Evolutionary conservation across 352 stramenopile genomes (phyloP), one percentile per base, ranked within the genome.

Genomic region (Pythium utonaiense): DNA sequence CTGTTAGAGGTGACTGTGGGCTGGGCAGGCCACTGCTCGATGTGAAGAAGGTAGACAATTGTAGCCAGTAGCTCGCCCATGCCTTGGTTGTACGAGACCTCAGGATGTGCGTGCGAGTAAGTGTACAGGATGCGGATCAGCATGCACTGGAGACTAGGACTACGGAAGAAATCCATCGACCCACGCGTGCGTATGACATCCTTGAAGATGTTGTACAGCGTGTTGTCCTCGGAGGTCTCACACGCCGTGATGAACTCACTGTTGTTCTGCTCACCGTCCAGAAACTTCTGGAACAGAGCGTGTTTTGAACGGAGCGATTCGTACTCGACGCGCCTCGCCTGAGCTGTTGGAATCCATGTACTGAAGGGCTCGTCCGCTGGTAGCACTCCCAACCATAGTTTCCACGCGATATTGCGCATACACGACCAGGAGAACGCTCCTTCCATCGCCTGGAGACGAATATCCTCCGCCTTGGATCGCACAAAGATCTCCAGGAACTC

Each of bases 401-500:
- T 88, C 83, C 83, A 92, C 24, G 71, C 68, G 7, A 92, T 33
- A 52, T 75, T 88, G 8, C 83, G 75, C 70, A 92, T 77, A 52
- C 83, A 89, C 0, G 78, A 89, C 80, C 80, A 90, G 27, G 78
- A 76, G 12, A 92, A 63, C 4, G 73, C 80, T 10, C 83, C 80
- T 50, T 87, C 80, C 33, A 82, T 76, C 2, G 77, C 78, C 52
- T 90, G 77, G 0, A 74, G 45, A 30, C 71, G 61, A 22, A 86
- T 71, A 14, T 88, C 78, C 41, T 86, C 71, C 8, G 54, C 48
- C 5, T 66, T 75, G 0, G 75, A 88, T 16, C 68, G 73, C 13
- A 92, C 75, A 30, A 90, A 87, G 13, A 92, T 67, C 53, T 88
- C 80, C 1, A 92, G 57, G 62, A 92, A 92, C 56, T 89, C 80